A percentile compares a stretch with the other conserved stretches of the same genome.
phyloP scores from a whole-genome alignment of 768 basidiomycete species.

The Russula lepida region DNA sequence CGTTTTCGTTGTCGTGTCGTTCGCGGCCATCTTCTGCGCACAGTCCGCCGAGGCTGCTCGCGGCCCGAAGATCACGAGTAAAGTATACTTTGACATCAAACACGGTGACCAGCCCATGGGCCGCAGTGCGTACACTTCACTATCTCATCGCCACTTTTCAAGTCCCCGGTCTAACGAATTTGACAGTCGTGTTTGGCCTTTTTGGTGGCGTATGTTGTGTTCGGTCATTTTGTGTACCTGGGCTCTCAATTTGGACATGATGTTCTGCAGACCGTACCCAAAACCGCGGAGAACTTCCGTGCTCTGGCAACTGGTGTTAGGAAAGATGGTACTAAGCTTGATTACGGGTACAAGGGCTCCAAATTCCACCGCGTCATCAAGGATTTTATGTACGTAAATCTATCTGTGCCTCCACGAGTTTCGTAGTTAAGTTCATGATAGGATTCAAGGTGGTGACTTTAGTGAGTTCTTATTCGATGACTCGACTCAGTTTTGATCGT shows the following conservation, averaged over 20 bases:
- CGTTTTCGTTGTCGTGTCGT: conserved; percentile 50
- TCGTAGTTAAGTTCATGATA: conserved; percentile 23
- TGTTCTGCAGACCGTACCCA: conserved; percentile 70
- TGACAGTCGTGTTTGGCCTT: conserved; percentile 73
- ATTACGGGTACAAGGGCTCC: conserved; percentile 90
- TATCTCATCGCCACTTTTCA: neutral
- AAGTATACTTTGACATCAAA: conserved; percentile 90
- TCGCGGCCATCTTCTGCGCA: conserved; percentile 63
- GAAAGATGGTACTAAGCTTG: conserved; percentile 61
- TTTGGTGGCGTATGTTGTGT: conserved; percentile 63
- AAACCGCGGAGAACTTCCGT: conserved; percentile 97
- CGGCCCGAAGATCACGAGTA: conserved; percentile 84
- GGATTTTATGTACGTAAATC: conserved; percentile 63
- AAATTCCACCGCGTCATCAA: conserved; percentile 96
- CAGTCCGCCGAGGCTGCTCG: conserved; percentile 73
- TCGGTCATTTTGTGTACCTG: neutral
- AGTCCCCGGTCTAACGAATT: neutral
- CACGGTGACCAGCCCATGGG: conserved; percentile 86
- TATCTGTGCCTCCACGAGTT: conserved; percentile 20
- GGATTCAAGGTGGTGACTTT: conserved; percentile 99
- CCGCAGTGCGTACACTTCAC: conserved; percentile 44
- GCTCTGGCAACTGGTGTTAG: conserved; percentile 78
- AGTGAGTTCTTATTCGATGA: conserved; percentile 47
- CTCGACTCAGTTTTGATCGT: conserved; percentile 16
- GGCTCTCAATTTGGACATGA: neutral